Conservation (phyloP, 2,329 filamentous ascomycete species). For the Arthrinium phaeospermum region DNA sequence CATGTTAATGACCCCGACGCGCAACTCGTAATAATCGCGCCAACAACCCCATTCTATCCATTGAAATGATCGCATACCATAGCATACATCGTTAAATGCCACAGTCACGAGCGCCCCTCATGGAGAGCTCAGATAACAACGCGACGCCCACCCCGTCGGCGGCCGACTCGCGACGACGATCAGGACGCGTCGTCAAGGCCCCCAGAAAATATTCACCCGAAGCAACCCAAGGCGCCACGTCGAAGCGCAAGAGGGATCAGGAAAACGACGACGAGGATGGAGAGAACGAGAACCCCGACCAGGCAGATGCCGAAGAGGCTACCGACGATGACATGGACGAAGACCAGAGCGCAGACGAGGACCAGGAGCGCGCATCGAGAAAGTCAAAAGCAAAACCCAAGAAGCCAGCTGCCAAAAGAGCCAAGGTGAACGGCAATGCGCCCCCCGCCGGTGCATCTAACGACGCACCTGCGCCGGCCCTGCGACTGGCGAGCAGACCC, state of each 20-base stretch:
- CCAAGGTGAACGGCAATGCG: slow-evolving; percentile 64
- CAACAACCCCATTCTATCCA: slow-evolving; percentile 3
- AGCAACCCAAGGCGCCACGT: slow-evolving; percentile 41
- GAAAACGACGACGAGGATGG: slow-evolving; percentile 54
- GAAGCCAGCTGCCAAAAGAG: slow-evolving; percentile 68
- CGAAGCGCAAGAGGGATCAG: slow-evolving; percentile 63
- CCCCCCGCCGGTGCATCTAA: slow-evolving; percentile 41
- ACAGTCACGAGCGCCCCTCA: slow-evolving; percentile 51
- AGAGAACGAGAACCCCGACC: slow-evolving; percentile 49
- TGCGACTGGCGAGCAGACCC: slow-evolving; percentile 54
- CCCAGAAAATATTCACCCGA: slow-evolving; percentile 66
- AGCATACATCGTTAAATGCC: slow-evolving; percentile 43
- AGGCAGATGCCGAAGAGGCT: slow-evolving; percentile 40
- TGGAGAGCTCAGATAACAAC: slow-evolving; percentile 62
- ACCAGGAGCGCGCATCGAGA: slow-evolving; percentile 47
- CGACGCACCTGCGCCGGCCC: slow-evolving; percentile 35
- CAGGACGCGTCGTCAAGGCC: slow-evolving; percentile 68
- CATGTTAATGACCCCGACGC: slow-evolving; percentile 5
- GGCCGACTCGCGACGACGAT: slow-evolving; percentile 65
- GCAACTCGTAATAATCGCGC: slow-evolving; percentile 3
- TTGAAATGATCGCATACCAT: slow-evolving; percentile 34
- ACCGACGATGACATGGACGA: slow-evolving; percentile 40
- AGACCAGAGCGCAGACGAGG: slow-evolving; percentile 50
- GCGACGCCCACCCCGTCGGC: slow-evolving; percentile 58
- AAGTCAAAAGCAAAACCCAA: slow-evolving; percentile 51